These are phyloP conservation scores for Davidsoniella virescens DNA, from an alignment of 2,329 filamentous ascomycete genomes.

Conservation along the genomic window DNA sequence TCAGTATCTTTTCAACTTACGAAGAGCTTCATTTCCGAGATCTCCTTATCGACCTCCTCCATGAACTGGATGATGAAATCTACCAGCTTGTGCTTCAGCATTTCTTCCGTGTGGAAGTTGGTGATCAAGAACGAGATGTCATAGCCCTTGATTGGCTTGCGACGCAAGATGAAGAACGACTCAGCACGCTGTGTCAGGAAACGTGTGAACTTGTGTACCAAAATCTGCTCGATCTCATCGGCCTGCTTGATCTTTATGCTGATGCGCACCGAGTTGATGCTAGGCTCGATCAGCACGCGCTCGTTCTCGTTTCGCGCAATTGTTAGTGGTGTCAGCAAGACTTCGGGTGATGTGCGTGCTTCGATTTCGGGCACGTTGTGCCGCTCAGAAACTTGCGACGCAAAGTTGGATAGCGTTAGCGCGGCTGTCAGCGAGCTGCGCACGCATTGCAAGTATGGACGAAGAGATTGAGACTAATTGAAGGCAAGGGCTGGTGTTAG, in stretches of 20 bases:
- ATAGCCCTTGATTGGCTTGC: conserved; percentile 93
- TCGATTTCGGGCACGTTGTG: conserved; percentile 98
- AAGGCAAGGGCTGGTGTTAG: not conserved
- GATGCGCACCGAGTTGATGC: conserved; percentile 90
- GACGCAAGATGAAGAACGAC: conserved; percentile 87
- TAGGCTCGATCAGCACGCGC: conserved; percentile 87
- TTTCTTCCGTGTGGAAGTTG: conserved; percentile 96
- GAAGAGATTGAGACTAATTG: conserved; percentile 76
- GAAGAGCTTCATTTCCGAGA: conserved; percentile 99
- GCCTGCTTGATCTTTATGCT: conserved; percentile 99
- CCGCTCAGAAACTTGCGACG: conserved; percentile 86
- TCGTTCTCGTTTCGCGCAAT: conserved; percentile 95
- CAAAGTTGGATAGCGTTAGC: conserved; percentile 81
- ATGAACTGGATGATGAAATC: conserved; percentile 99
- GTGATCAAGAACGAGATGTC: conserved; percentile 98
- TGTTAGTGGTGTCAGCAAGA: conserved; percentile 77
- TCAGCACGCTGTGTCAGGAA: conserved; percentile 94
- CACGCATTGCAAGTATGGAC: conserved; percentile 91
- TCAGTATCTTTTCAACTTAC: conserved; percentile 36
- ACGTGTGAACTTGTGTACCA: conserved; percentile 95
- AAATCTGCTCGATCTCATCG: conserved; percentile 94
- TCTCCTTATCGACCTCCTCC: conserved; percentile 99
- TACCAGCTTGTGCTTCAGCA: conserved; percentile 97
- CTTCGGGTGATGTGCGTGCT: conserved; percentile 80
- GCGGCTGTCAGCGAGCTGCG: conserved; percentile 87